Conservation (phyloP, 2,329 filamentous ascomycete species). For the Ophiosphaerella herpotricha region DNA sequence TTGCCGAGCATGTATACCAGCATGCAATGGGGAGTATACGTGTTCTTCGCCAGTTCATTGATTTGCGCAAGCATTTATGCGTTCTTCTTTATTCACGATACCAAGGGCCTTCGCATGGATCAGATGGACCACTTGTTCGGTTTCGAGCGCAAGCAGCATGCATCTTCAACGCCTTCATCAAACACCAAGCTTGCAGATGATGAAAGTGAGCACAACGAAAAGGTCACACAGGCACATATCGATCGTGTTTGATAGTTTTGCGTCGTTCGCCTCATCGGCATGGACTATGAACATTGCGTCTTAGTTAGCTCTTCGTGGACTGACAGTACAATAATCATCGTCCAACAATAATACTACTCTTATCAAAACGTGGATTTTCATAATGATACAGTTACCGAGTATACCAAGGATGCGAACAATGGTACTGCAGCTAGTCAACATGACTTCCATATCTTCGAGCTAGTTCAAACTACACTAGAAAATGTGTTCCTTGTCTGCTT, state of each 20-base stretch:
- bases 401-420: too few species aligned
- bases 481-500: too few species aligned
- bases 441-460: too few species aligned
- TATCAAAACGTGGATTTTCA: too few species aligned
- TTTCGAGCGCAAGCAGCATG: conserved; percentile 25
- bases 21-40: conserved; percentile 47
- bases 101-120: conserved; percentile 45
- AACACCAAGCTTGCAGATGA: conserved; percentile 11
- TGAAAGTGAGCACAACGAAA: conserved; percentile 23
- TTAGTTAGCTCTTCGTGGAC: too few species aligned
- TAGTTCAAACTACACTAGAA: too few species aligned
- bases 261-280: not conserved
- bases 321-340: too few species aligned
- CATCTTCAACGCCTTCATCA: not conserved
- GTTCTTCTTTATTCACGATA: conserved; percentile 49
- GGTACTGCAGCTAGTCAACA: too few species aligned
- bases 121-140: conserved; percentile 48
- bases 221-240: conserved; percentile 9
- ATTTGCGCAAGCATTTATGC: conserved; percentile 46
- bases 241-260: not conserved
- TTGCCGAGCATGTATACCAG: conserved; percentile 48
- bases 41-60: conserved; percentile 48
- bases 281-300: too few species aligned
- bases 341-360: too few species aligned
- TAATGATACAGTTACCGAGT: too few species aligned